Evolutionary conservation across 345 rosid genomes (phyloP).

Genomic region (Populus euphratica): DNA sequence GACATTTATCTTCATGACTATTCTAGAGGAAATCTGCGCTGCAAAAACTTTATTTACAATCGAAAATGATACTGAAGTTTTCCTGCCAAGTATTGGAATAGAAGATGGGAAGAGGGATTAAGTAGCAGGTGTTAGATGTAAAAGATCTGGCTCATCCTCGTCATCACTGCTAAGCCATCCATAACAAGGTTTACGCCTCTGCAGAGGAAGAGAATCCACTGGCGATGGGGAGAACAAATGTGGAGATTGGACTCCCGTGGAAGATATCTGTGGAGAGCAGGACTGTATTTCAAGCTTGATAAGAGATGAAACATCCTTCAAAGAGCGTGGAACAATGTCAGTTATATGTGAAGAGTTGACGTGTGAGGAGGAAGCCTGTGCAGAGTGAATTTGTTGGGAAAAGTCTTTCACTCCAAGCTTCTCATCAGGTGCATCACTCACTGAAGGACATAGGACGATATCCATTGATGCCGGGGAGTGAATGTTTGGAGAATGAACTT

Average conservation of each 20-base stretch:
- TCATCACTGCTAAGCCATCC: conserved; percentile 28
- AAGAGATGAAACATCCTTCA: background rate
- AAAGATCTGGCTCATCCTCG: conserved; percentile 10
- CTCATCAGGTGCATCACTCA: background rate
- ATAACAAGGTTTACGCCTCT: conserved; percentile 12
- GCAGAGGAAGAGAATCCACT: background rate
- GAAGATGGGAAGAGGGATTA: background rate
- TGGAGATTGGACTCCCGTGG: conserved; percentile 1
- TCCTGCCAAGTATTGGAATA: background rate
- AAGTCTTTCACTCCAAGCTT: background rate
- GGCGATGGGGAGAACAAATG: background rate
- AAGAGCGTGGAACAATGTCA: background rate
- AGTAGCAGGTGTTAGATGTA: background rate
- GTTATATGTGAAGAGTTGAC: background rate
- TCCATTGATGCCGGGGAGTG: background rate
- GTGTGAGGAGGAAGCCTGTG: background rate
- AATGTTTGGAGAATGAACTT: background rate
- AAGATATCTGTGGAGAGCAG: background rate
- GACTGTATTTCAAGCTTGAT: background rate
- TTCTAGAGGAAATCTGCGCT: too few relatives aligned
- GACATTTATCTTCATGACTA: too few relatives aligned
- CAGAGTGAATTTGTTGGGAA: background rate
- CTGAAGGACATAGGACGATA: background rate
- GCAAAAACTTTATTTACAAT: too few relatives aligned
- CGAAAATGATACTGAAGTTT: background rate